phyloP scores from a whole-genome alignment of 1,139 yeast genomes.

The Chernovozyma aurita region DNA sequence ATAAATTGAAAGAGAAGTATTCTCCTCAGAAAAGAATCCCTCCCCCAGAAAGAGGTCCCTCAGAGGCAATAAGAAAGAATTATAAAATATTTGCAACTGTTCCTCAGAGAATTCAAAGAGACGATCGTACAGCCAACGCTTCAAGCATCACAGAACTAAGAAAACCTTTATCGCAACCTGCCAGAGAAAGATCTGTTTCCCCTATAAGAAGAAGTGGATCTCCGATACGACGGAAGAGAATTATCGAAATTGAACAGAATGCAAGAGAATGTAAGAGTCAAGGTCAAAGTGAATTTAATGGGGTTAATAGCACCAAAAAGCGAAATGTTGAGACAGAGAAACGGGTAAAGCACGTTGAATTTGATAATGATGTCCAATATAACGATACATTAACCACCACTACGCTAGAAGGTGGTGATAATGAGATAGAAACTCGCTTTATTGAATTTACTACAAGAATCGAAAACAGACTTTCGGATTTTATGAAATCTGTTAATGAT shows the following conservation, averaged over 20 bases:
- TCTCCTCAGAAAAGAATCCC: slow-evolving; percentile 13
- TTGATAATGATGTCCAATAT: slow-evolving; percentile 12
- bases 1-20: slow-evolving; percentile 14
- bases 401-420: slow-evolving; percentile 1
- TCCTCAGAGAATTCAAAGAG: slow-evolving; percentile 3
- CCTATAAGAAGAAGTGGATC: slow-evolving; percentile 36
- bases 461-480: slow-evolving; percentile 5
- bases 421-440: slow-evolving; percentile 3
- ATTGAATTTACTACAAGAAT: neutral
- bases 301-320: neutral
- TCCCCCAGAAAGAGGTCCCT: slow-evolving; percentile 5
- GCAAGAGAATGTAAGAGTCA: slow-evolving; percentile 3
- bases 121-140: neutral
- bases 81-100: slow-evolving; percentile 10
- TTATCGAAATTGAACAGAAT: slow-evolving; percentile 23
- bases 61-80: slow-evolving; percentile 6
- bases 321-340: neutral
- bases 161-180: slow-evolving; percentile 2
- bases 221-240: slow-evolving; percentile 29
- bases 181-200: slow-evolving; percentile 11
- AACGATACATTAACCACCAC: slow-evolving; percentile 5
- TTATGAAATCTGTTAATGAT: slow-evolving; percentile 7
- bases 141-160: slow-evolving; percentile 1
- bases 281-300: slow-evolving; percentile 4
- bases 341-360: slow-evolving; percentile 12